Conservation (phyloP, 306 rosid genomes). For the Sicyos edulis region DNA sequence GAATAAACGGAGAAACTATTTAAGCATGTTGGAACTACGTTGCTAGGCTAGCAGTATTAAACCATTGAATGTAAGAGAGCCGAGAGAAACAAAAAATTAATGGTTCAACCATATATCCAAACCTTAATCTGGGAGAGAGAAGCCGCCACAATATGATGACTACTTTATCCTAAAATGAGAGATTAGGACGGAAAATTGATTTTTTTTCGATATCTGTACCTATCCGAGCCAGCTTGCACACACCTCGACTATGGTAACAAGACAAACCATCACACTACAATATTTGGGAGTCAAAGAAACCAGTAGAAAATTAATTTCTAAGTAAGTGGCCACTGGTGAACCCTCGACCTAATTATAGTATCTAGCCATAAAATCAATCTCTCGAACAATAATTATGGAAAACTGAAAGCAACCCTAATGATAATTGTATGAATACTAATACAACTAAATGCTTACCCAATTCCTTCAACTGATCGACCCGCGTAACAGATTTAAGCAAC, state of each 20-base stretch:
- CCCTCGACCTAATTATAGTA: neutral
- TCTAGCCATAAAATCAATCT: neutral
- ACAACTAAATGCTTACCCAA: constrained; percentile 45
- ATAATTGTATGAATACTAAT: neutral
- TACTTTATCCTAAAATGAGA: neutral
- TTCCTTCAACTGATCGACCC: constrained; percentile 83
- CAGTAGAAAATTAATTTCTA: too few relatives aligned
- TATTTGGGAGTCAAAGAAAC: too few relatives aligned
- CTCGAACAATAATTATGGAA: neutral
- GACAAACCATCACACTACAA: too few relatives aligned
- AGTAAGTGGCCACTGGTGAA: too few relatives aligned
- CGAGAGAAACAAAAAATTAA: neutral
- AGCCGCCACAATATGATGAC: neutral
- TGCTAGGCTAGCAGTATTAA: too few relatives aligned
- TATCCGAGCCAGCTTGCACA: too few relatives aligned
- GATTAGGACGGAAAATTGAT: neutral
- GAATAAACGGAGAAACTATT: neutral
- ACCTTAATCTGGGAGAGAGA: neutral
- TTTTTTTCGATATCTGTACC: too few relatives aligned
- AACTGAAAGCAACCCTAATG: neutral
- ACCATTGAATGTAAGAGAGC: neutral
- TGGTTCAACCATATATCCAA: neutral
- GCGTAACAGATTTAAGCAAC: constrained; percentile 61
- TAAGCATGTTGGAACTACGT: neutral
- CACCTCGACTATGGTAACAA: too few relatives aligned